A percentile compares a stretch with the other conserved stretches of the same genome.
phyloP scores from a whole-genome alignment of 2,329 filamentous ascomycete genomes.

The Arthroderma uncinatum region DNA sequence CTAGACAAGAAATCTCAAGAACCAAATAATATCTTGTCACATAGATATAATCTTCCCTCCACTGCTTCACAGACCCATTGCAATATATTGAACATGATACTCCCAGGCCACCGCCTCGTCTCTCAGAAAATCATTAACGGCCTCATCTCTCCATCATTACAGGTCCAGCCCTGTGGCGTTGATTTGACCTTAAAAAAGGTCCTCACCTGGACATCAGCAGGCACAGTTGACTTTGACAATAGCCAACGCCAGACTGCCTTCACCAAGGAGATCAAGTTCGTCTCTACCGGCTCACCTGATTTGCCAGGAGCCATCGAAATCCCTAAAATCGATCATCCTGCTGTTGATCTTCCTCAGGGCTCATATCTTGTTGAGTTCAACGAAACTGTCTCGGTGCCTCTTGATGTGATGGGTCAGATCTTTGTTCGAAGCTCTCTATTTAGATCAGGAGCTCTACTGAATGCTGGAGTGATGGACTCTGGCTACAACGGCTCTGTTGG shows the following conservation, averaged over 20 bases:
- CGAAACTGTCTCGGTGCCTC: slow-evolving; percentile 31
- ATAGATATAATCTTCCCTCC: not conserved
- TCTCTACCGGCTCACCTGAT: slow-evolving; percentile 10
- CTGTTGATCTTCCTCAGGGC: slow-evolving; percentile 20
- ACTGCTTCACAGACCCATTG: not conserved
- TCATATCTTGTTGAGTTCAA: slow-evolving; percentile 34
- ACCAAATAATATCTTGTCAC: no score
- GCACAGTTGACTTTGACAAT: slow-evolving; percentile 17
- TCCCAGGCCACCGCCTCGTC: not conserved
- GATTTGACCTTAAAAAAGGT: slow-evolving; percentile 19
- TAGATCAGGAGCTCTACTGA: slow-evolving; percentile 29
- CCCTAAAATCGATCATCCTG: not conserved
- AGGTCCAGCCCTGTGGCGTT: slow-evolving; percentile 18
- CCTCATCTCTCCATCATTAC: not conserved
- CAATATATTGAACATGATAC: not conserved
- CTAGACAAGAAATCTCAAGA: not conserved
- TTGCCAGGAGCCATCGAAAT: slow-evolving; percentile 4
- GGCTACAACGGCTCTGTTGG: slow-evolving; percentile 35
- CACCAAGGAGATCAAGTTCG: slow-evolving; percentile 4
- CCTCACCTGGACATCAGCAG: slow-evolving; percentile 16
- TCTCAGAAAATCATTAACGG: slow-evolving; percentile 7
- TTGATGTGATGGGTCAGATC: slow-evolving; percentile 31
- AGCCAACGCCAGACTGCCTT: slow-evolving; percentile 15
- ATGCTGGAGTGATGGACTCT: slow-evolving; percentile 33
- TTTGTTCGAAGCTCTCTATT: slow-evolving; percentile 33